Evolutionary conservation across 768 basidiomycete genomes (phyloP).

Genomic region (Lactarius trivialis): DNA sequence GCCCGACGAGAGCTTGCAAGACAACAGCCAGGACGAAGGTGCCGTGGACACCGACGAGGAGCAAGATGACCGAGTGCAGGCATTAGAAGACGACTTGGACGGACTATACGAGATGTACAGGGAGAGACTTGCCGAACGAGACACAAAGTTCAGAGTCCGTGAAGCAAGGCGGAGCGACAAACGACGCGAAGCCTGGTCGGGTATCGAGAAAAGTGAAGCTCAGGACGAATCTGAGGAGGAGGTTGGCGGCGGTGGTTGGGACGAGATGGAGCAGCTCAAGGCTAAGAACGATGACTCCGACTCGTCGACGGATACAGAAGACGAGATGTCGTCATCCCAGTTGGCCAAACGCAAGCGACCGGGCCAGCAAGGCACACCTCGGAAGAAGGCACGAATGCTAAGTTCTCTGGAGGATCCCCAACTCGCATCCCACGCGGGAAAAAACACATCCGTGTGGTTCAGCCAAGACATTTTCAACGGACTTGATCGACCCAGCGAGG

Average conservation of each 20-base stretch:
- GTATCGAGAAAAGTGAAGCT: constrained; percentile 43
- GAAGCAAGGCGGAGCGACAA: constrained; percentile 69
- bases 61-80: constrained; percentile 48
- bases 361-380: constrained; percentile 27
- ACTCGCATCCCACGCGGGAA: constrained; percentile 34
- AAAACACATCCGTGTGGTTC: constrained; percentile 87
- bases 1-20: constrained; percentile 36
- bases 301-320: constrained; percentile 49
- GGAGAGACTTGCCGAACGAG: constrained; percentile 69
- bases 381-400: constrained; percentile 50
- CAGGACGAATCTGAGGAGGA: constrained; percentile 35
- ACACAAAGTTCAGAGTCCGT: constrained; percentile 81
- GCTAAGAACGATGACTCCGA: constrained; percentile 34
- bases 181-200: constrained; percentile 76
- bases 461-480: constrained; percentile 85
- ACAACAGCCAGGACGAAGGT: constrained; percentile 40
- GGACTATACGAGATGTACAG: constrained; percentile 84
- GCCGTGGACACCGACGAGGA: constrained; percentile 64
- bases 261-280: constrained; percentile 54
- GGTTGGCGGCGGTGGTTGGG: constrained; percentile 58
- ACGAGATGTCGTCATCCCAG: constrained; percentile 21
- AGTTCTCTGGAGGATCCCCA: constrained; percentile 40
- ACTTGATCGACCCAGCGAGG: constrained; percentile 38
- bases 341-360: constrained; percentile 39
- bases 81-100: constrained; percentile 83